phyloP scores from a whole-genome alignment of 106 monocot genomes.

The Dendrobium nobile region DNA sequence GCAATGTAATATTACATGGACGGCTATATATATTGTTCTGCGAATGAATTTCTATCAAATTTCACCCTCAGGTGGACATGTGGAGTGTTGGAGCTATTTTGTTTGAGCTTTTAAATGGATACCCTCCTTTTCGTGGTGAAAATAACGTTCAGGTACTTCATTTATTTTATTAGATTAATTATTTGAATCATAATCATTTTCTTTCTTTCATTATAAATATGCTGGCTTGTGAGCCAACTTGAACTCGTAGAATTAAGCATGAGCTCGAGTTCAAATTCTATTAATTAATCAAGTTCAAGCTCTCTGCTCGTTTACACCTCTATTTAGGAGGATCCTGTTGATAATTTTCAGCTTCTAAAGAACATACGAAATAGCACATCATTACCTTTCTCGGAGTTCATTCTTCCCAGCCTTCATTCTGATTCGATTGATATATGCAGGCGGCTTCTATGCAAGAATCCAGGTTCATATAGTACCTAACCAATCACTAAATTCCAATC shows the following conservation, averaged over 20 bases:
- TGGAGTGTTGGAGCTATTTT: conserved; percentile 63
- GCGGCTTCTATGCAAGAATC: conserved; percentile 37
- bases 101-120: conserved; percentile 68
- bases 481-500: background rate
- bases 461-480: conserved; percentile 22
- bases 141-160: conserved; percentile 53
- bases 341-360: conserved; percentile 30
- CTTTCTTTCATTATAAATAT: too few species aligned
- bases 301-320: too few species aligned
- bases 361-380: conserved; percentile 29
- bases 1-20: background rate
- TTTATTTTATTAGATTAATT: too few species aligned
- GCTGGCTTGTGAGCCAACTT: too few species aligned
- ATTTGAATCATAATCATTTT: too few species aligned
- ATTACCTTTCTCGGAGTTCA: conserved; percentile 44
- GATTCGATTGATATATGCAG: conserved; percentile 49
- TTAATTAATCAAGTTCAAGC: too few species aligned
- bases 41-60: too few species aligned
- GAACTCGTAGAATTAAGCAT: too few species aligned
- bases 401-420: conserved; percentile 30
- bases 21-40: too few species aligned
- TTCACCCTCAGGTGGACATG: conserved; percentile 36
- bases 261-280: too few species aligned
- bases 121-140: conserved; percentile 41
- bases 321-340: background rate